A percentile compares a stretch with the other conserved stretches of the same genome.
These are phyloP conservation scores for Lithocarpus polystachyus DNA, from an alignment of 306 rosid genomes.

Conservation along the genomic window DNA sequence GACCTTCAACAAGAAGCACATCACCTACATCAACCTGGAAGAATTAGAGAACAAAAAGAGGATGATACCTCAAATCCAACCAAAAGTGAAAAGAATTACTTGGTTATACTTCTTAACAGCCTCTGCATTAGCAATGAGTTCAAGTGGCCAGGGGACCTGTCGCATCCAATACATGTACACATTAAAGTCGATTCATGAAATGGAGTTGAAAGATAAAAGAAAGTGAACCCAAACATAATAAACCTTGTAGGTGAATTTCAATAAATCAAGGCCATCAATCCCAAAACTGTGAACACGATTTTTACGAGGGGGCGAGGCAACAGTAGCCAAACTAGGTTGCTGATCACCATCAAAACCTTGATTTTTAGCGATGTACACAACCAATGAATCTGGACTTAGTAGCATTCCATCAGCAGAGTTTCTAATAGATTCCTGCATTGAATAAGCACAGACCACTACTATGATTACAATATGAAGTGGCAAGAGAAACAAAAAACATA, in stretches of 20 bases:
- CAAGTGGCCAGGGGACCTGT: conserved; percentile 99
- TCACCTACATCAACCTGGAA: conserved; percentile 53
- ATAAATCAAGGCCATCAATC: conserved; percentile 79
- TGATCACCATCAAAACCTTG: conserved; percentile 47
- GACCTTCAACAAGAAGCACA: conserved; percentile 89
- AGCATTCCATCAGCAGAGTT: conserved; percentile 85
- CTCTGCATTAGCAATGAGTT: conserved; percentile 86
- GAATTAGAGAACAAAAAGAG: conserved; percentile 13
- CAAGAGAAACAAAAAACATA: conserved; percentile 9
- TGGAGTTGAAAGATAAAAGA: conserved; percentile 8
- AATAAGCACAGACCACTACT: conserved; percentile 16
- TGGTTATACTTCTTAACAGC: conserved; percentile 95
- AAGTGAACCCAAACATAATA: conserved; percentile 19
- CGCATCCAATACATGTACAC: conserved; percentile 21
- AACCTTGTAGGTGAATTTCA: conserved; percentile 88
- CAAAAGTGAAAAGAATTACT: conserved; percentile 37
- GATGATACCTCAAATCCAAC: conserved; percentile 13
- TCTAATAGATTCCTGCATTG: conserved; percentile 86
- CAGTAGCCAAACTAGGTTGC: conserved; percentile 42
- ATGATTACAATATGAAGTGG: background rate
- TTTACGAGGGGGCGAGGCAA: conserved; percentile 52
- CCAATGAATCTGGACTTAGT: conserved; percentile 86
- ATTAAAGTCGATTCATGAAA: background rate
- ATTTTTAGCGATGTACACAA: conserved; percentile 61
- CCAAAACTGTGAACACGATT: conserved; percentile 61